These are phyloP conservation scores for Zygosaccharomyces pseudobailii DNA, from an alignment of 1,139 yeast species.

Conservation along the genomic window DNA sequence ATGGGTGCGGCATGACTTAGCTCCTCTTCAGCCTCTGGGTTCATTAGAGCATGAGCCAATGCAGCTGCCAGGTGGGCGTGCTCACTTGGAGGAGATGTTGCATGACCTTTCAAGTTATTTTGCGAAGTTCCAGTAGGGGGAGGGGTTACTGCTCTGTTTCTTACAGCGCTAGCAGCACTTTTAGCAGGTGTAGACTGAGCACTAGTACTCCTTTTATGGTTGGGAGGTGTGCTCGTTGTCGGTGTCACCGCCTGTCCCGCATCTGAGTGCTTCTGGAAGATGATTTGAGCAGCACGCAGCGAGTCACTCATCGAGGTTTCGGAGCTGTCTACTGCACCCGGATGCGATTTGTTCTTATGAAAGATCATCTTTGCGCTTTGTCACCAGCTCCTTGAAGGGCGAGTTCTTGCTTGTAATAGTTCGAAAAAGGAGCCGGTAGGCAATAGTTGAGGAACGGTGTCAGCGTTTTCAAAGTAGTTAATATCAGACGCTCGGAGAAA, in stretches of 20 bases:
- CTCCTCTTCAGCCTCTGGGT: slow-evolving; percentile 5
- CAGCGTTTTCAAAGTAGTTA: neutral
- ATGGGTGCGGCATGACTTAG: neutral
- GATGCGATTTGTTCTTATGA: slow-evolving; percentile 10
- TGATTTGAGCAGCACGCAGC: slow-evolving; percentile 19
- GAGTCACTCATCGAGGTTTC: slow-evolving; percentile 16
- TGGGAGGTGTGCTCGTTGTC: neutral
- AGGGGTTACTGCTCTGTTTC: neutral
- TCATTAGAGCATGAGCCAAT: slow-evolving; percentile 8
- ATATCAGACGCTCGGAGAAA: neutral
- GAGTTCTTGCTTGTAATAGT: neutral
- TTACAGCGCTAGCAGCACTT: neutral
- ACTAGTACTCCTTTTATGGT: neutral
- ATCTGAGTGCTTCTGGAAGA: slow-evolving; percentile 17
- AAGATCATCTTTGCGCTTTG: slow-evolving; percentile 4
- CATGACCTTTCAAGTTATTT: neutral
- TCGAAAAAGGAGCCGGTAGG: neutral
- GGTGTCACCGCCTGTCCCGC: neutral
- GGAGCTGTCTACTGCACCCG: slow-evolving; percentile 9
- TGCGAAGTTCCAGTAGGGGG: neutral
- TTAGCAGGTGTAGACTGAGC: neutral
- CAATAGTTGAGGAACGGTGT: neutral
- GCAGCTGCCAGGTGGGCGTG: slow-evolving; percentile 13
- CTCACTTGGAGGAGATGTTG: slow-evolving; percentile 2
- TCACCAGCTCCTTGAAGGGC: neutral